phyloP scores from a whole-genome alignment of 257 asterid genomes.

The Parsonsia alboflavescens region DNA sequence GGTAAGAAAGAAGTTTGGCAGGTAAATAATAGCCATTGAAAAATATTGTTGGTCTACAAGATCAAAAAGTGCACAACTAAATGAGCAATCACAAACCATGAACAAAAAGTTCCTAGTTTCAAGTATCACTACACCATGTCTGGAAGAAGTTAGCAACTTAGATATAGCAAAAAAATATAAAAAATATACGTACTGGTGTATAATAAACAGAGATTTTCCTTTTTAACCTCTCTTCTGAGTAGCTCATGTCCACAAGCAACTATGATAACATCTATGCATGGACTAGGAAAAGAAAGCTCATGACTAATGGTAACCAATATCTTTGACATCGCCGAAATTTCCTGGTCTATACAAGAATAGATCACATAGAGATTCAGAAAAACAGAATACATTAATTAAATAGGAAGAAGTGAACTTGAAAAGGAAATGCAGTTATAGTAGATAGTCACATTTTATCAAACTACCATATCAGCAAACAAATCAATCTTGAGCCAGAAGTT shows the following conservation, averaged over 20 bases:
- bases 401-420: background rate
- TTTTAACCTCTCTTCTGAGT: constrained; percentile 1
- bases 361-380: background rate
- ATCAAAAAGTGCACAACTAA: constrained; percentile 1
- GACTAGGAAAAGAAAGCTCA: background rate
- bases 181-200: background rate
- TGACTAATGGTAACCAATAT: background rate
- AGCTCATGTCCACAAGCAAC: too few relatives aligned
- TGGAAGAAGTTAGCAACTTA: background rate
- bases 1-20: constrained; percentile 11
- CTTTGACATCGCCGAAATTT: background rate
- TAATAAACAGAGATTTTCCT: background rate
- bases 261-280: background rate
- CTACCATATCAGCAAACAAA: background rate
- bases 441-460: background rate
- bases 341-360: background rate
- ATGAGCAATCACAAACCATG: background rate
- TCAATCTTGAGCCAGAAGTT: background rate
- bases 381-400: background rate
- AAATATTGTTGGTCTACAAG: background rate
- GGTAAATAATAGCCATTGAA: background rate
- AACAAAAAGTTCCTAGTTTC: background rate
- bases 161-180: background rate
- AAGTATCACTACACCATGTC: background rate
- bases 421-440: background rate